phyloP scores from a whole-genome alignment of 2,329 filamentous ascomycete genomes.

The Microcyclospora pomicola region DNA sequence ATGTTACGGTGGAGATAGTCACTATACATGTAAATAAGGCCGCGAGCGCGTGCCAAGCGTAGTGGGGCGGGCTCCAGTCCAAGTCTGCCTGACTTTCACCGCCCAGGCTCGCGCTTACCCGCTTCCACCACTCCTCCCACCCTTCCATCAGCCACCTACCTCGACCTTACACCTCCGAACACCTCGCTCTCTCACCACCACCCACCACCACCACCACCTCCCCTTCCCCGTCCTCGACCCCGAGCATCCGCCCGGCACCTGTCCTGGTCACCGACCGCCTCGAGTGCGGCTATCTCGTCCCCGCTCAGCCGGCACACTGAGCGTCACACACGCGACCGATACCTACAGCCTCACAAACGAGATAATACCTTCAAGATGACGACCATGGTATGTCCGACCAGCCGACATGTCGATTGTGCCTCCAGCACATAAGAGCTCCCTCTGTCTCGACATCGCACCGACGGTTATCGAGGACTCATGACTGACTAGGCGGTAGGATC shows the following conservation, averaged over 20 bases:
- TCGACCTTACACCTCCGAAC: slow-evolving; percentile 1
- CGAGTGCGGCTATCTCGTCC: neutral
- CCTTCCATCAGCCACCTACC: slow-evolving; percentile 2
- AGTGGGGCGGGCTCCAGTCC: too few relatives aligned
- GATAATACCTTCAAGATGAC: slow-evolving; percentile 36
- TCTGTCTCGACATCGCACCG: neutral
- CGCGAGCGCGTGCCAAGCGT: too few relatives aligned
- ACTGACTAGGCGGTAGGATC: slow-evolving; percentile 51
- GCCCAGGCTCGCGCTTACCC: slow-evolving; percentile 1
- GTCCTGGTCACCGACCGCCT: slow-evolving; percentile 1
- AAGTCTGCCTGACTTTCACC: neutral
- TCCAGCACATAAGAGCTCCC: slow-evolving; percentile 14
- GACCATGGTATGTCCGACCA: slow-evolving; percentile 44
- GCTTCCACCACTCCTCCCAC: neutral
- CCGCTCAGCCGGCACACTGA: slow-evolving; percentile 17
- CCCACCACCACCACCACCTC: slow-evolving; percentile 1
- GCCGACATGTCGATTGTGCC: slow-evolving; percentile 15
- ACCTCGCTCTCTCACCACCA: neutral
- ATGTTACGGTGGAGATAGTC: too few relatives aligned
- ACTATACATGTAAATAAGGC: too few relatives aligned
- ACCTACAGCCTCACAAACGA: slow-evolving; percentile 14
- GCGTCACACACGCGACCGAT: slow-evolving; percentile 7
- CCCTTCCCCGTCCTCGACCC: neutral
- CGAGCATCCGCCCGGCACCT: neutral
- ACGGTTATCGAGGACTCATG: slow-evolving; percentile 8